Conservation (phyloP, 1,284 basidiomycete genomes). For the Malassezia sympodialis region DNA sequence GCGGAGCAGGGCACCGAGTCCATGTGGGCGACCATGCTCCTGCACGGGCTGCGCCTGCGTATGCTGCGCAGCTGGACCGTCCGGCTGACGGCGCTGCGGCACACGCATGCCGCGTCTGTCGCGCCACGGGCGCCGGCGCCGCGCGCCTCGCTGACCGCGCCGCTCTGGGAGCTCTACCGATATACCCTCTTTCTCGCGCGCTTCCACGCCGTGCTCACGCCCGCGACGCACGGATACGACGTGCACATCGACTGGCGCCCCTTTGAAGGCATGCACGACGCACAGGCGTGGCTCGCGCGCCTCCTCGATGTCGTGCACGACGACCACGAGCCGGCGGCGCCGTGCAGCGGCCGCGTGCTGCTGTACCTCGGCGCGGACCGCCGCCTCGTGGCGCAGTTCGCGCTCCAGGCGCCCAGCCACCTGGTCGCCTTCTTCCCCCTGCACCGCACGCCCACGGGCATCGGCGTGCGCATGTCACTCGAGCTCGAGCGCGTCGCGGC, state of each 20-base stretch:
- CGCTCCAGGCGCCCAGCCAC: conserved; percentile 12
- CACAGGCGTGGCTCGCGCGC: conserved; percentile 1
- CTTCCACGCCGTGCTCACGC: conserved; percentile 4
- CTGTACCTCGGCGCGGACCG: not conserved
- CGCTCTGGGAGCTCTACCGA: conserved; percentile 15
- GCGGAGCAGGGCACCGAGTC: not conserved
- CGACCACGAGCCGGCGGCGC: not conserved
- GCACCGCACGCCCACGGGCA: not conserved
- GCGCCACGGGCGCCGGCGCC: not conserved
- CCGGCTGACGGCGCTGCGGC: not conserved
- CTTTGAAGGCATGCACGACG: conserved; percentile 4
- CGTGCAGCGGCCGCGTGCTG: conserved; percentile 10
- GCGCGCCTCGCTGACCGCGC: conserved; percentile 3
- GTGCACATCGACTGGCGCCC: conserved; percentile 3
- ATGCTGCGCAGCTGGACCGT: conserved; percentile 15
- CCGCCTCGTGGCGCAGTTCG: conserved; percentile 4
- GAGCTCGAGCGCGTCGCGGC: conserved; percentile 12
- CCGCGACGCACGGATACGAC: not conserved
- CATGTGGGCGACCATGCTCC: conserved; percentile 8
- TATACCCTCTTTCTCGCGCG: conserved; percentile 19
- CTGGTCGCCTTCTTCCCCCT: conserved; percentile 14
- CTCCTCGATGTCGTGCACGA: conserved; percentile 5
- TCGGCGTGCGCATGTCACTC: conserved; percentile 11
- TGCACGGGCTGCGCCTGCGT: conserved; percentile 15
- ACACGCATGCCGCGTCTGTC: not conserved